Base-by-base conservation (phyloP, 2,329 filamentous ascomycete genomes). In the Penicillium crustosum region DNA sequence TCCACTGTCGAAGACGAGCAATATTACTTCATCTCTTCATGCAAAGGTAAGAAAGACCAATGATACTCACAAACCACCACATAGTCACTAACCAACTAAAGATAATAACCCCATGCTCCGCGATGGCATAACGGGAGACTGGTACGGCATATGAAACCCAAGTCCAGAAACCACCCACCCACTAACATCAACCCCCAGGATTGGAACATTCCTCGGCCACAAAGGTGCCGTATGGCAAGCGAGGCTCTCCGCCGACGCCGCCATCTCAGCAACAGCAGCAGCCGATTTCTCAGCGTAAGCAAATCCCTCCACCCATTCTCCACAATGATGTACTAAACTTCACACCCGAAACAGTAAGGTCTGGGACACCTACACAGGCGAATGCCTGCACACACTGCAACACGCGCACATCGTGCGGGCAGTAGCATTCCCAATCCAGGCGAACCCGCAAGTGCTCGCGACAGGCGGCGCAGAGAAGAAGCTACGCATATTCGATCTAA, bases 91-190 rank as follows among this genome's bases (percentile, higher is more conserved):
- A 65, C 48, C 44, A 19, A 44, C 45, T 59, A 58, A 55, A 93
- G 94, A 99, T 81, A 93, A 93, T 71, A 97, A 97, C 74, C 94
- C 94, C 50, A 97, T 97, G 93, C 89, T 99, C 67, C 90, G 94
- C 65, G 91, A 97, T 78, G 94, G 94, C 62, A 85, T 95, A 61
- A 99, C 93, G 48, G 94, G 94, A 58, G 93, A 97, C 76, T 97
- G 93, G 90, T 90, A 80, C 59, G 81, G 65, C 42, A 21, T 21
- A 27, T 54, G 31, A 48, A 48, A 43, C 17, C 12, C 35, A 42
- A 35, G 17, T 13, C 21, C 27, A 35, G 36, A 42, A 38, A 9
- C 13, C 36, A 23, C 4, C 13, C 36, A 23, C 4, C 39, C 43
- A 41, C 58, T 63, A 62, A 68, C 45, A 17, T 29, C 51, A 55